A percentile compares a stretch with the other conserved stretches of the same genome.
phyloP scores from a whole-genome alignment of 2,329 filamentous ascomycete genomes.

The Geosmithia flava region DNA sequence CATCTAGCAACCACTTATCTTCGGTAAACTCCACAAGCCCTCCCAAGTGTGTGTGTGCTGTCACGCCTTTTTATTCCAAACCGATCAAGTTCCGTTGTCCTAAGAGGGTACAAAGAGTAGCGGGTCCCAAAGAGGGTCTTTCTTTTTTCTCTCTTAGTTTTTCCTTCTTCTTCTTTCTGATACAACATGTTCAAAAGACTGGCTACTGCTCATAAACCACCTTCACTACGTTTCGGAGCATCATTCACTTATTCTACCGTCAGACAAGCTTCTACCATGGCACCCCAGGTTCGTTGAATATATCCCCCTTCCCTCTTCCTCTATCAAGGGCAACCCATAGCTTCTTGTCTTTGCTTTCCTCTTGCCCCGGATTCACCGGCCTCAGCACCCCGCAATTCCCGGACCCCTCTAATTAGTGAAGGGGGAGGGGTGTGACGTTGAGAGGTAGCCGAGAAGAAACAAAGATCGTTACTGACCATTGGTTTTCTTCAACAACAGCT shows the following conservation, averaged over 20 bases:
- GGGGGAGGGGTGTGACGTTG: no score
- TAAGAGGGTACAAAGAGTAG: not conserved
- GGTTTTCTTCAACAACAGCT: constrained; percentile 22
- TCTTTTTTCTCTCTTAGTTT: not conserved
- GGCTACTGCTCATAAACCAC: not conserved
- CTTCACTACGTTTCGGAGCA: not conserved
- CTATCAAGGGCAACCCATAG: not conserved
- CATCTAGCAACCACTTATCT: no score
- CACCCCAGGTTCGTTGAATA: constrained; percentile 27
- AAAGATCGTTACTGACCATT: not conserved
- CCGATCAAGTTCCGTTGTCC: no score
- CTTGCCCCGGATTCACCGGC: no score
- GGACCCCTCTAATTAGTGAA: no score
- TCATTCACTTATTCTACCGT: constrained; percentile 1
- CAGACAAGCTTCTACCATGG: constrained; percentile 33
- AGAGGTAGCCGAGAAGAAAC: no score
- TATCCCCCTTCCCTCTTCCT: not conserved
- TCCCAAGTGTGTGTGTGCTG: not conserved
- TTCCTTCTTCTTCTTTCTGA: not conserved
- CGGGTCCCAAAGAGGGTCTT: not conserved
- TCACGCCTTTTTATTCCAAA: not conserved
- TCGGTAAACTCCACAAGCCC: not conserved
- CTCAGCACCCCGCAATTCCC: no score
- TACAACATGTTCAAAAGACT: not conserved
- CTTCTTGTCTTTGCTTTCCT: not conserved